Conservation (phyloP, 768 basidiomycete species). For the Hericium coralloides region DNA sequence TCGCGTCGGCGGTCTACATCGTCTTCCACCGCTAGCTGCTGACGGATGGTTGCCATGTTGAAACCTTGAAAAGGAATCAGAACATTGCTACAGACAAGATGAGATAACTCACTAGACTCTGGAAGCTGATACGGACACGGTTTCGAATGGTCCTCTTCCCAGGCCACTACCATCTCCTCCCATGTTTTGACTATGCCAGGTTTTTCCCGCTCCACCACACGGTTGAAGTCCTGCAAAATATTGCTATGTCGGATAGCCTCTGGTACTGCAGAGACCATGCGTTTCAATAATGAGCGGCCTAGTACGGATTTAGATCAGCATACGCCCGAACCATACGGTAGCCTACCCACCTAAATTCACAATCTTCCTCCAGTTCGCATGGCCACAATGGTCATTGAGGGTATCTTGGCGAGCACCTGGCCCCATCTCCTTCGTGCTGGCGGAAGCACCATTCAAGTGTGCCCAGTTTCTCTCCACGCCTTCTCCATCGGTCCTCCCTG, state of each 20-base stretch:
- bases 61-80: background rate
- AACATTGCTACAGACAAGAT: background rate
- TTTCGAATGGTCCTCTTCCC: conserved; percentile 1
- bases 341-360: too few relatives aligned
- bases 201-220: background rate
- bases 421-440: too few relatives aligned
- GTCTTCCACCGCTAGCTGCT: background rate
- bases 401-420: too few relatives aligned
- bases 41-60: too few relatives aligned
- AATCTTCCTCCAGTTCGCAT: too few relatives aligned
- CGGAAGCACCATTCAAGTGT: too few relatives aligned
- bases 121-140: conserved; percentile 1
- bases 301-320: too few relatives aligned
- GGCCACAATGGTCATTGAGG: too few relatives aligned
- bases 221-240: background rate
- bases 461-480: too few relatives aligned
- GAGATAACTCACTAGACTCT: background rate
- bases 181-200: background rate
- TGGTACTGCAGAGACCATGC: background rate
- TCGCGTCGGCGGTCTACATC: background rate
- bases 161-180: conserved; percentile 1
- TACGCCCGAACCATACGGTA: too few relatives aligned
- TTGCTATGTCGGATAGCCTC: background rate
- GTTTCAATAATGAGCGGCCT: too few relatives aligned
- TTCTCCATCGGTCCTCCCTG: too few relatives aligned